Base-by-base conservation (phyloP, 148 eudicot species). In the Salicornia ramosissima region DNA sequence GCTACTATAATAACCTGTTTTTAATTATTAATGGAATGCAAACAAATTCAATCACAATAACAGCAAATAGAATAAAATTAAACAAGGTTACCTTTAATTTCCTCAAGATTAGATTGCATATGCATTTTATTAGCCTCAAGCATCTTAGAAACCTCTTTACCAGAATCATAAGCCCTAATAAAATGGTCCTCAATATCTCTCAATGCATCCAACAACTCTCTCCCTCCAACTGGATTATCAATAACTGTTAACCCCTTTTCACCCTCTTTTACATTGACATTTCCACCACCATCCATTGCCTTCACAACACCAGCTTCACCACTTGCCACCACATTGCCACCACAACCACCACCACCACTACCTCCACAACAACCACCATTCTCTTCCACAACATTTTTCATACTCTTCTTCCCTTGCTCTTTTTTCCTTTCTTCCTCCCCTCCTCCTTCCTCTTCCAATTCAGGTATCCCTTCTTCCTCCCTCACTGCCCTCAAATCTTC, bases 161-260 rank as follows among this genome's bases (percentile, higher is more conserved):
- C 88, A 52, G 96, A 80, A 69, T 90, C 96, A 87, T 63, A 90
- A 79, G 92, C 97, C 85, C 88, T 86, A 56, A 84, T 59, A 57
- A 92, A 92, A 82, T 89, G 80, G 45, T 92, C 97, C 77, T 89
- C 92, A 67, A 92, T 86, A 75, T 89, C 97, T 67, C 68, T 87
- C 79, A 92, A 77, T 30, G 97, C 92, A 67, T 89, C 92, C 86
- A 92, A 83, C 66, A 92, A 64, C 82, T 92, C 97, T 68, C 97
- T 84, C 54, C 90, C 92, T 51, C 67, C 64, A 6, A 69, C 89
- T 12, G 90, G 88, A 61, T 81, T 73, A 34, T 91, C 92, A 47
- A 83, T 81, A 1, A 88, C 88, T 36, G 79, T 84, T 60, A 90
- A 74, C 22, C 88, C 88, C 73, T 84, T 90, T 74, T 81, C 85